Conservation (phyloP, 73 alveolate genomes). For the Tetrahymena thermophila region DNA sequence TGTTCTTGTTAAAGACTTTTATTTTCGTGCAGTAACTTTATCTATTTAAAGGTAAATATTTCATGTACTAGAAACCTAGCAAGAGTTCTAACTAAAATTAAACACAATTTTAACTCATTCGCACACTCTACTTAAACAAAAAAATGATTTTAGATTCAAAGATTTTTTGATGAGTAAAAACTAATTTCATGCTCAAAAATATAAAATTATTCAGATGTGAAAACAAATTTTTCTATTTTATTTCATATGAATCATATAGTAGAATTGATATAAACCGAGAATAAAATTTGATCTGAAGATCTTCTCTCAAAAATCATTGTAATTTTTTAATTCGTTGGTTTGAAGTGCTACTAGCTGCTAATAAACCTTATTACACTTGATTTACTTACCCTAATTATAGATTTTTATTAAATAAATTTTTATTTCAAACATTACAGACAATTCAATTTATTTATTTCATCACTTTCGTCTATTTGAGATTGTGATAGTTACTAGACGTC, state of each 20-base stretch:
- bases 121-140: background rate
- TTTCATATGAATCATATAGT: background rate
- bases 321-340: background rate
- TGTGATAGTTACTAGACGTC: background rate
- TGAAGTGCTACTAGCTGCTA: background rate
- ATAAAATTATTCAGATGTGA: background rate
- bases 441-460: background rate
- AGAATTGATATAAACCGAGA: background rate
- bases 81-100: background rate
- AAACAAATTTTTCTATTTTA: background rate
- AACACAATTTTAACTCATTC: background rate
- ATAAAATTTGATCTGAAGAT: background rate
- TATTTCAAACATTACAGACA: background rate
- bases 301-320: background rate
- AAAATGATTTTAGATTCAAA: background rate
- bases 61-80: background rate
- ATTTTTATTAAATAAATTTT: too few relatives aligned
- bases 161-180: background rate
- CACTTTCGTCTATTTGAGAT: background rate
- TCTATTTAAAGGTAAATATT: background rate
- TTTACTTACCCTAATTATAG: background rate
- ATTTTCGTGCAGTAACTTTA: background rate
- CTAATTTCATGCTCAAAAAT: background rate
- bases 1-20: background rate
- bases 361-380: background rate